A percentile compares a stretch with the other conserved stretches of the same genome.
phyloP scores from a whole-genome alignment of 768 basidiomycete genomes.

The Hypholoma sublateritium region DNA sequence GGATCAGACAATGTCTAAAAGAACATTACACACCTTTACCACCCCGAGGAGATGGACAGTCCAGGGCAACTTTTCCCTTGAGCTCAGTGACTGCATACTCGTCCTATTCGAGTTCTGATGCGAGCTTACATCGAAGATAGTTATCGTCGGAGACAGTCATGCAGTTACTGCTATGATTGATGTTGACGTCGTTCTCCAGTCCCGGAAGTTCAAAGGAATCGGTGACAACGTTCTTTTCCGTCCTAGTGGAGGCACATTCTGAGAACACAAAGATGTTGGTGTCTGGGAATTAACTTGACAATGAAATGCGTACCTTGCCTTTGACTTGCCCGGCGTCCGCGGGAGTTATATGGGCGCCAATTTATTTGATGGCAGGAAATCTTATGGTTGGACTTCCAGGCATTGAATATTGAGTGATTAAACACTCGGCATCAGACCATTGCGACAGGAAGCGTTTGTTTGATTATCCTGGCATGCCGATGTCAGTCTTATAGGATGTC shows the following conservation, averaged over 20 bases:
- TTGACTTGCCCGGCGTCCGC: not conserved
- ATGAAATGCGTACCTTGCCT: constrained; percentile 27
- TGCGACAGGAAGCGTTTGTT: too few relatives aligned
- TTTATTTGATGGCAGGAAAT: too few relatives aligned
- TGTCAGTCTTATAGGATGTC: too few relatives aligned
- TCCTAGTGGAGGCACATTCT: constrained; percentile 61
- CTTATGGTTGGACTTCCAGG: too few relatives aligned
- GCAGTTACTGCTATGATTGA: constrained; percentile 52
- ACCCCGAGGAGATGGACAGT: constrained; percentile 50
- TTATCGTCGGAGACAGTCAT: constrained; percentile 53
- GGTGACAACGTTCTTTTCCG: constrained; percentile 45
- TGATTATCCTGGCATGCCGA: too few relatives aligned
- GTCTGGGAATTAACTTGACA: not conserved
- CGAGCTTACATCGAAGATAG: too few relatives aligned
- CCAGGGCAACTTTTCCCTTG: constrained; percentile 44
- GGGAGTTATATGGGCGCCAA: too few relatives aligned
- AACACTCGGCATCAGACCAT: too few relatives aligned
- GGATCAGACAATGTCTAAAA: constrained; percentile 23
- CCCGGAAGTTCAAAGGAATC: constrained; percentile 63
- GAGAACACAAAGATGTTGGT: not conserved
- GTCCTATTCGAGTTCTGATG: constrained; percentile 33
- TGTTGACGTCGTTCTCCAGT: constrained; percentile 50
- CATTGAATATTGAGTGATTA: too few relatives aligned
- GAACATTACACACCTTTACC: constrained; percentile 44
- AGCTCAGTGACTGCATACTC: constrained; percentile 51